These are phyloP conservation scores for Apiospora kogelbergensis DNA, from an alignment of 2,329 filamentous ascomycete species.

Conservation along the genomic window DNA sequence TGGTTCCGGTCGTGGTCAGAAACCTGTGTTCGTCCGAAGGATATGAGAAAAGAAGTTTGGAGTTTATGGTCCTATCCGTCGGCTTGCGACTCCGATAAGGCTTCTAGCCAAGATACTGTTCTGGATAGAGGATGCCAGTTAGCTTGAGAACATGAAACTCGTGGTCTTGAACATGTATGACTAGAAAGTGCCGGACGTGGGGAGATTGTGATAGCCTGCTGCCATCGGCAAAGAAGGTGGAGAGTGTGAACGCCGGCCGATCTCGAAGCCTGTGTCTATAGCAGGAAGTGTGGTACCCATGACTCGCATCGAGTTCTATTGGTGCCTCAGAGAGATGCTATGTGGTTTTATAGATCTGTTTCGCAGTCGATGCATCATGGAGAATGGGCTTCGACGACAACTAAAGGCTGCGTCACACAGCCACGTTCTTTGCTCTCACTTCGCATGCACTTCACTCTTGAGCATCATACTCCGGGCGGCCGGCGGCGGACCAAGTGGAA, in stretches of 20 bases:
- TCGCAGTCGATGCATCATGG: neutral
- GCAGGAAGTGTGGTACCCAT: slow-evolving; percentile 18
- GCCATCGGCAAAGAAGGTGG: neutral
- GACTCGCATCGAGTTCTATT: slow-evolving; percentile 19
- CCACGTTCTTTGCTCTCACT: neutral
- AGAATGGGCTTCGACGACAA: neutral
- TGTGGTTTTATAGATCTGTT: neutral
- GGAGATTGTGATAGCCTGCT: slow-evolving; percentile 1
- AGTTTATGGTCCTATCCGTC: neutral
- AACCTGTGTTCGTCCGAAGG: slow-evolving; percentile 3
- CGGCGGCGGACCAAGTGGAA: neutral
- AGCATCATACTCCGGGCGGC: neutral
- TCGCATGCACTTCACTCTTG: slow-evolving; percentile 6
- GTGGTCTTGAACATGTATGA: neutral
- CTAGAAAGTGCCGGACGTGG: slow-evolving; percentile 4
- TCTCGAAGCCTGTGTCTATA: slow-evolving; percentile 2
- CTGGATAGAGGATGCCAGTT: neutral
- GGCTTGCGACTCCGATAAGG: neutral
- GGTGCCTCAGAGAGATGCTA: slow-evolving; percentile 3
- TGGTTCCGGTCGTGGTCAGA: neutral
- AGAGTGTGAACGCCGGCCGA: neutral
- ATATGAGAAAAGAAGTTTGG: neutral
- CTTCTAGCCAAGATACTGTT: neutral
- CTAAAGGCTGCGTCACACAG: neutral
- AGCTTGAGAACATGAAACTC: slow-evolving; percentile 1